phyloP scores from a whole-genome alignment of 345 rosid genomes.

The Turritis glabra region DNA sequence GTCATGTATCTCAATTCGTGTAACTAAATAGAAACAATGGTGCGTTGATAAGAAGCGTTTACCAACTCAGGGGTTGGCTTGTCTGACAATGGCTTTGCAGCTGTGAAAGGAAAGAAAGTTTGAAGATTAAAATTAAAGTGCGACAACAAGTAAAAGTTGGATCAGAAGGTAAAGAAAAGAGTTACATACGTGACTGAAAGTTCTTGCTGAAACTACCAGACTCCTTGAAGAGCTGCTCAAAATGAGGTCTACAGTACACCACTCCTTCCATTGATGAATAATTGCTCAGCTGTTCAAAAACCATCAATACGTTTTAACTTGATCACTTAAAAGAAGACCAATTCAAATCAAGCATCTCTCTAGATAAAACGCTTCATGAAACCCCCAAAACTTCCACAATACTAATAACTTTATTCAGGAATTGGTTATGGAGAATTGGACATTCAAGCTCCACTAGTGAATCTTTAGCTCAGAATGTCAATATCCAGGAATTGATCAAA shows the following conservation, averaged over 20 bases:
- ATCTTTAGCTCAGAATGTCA: too few relatives aligned
- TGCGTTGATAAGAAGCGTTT: slow-evolving; percentile 32
- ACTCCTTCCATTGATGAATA: slow-evolving; percentile 99
- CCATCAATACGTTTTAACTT: slow-evolving; percentile 22
- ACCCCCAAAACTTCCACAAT: not conserved
- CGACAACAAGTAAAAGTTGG: slow-evolving; percentile 8
- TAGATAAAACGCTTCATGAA: not conserved
- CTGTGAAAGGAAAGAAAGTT: slow-evolving; percentile 53
- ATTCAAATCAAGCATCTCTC: not conserved
- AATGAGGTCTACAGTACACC: slow-evolving; percentile 93
- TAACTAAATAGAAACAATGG: slow-evolving; percentile 19
- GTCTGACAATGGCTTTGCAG: slow-evolving; percentile 85
- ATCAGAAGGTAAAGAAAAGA: not conserved
- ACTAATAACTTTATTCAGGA: not conserved
- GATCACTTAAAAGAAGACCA: not conserved
- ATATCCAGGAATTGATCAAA: too few relatives aligned
- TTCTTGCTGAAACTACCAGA: slow-evolving; percentile 89
- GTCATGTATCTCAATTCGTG: slow-evolving; percentile 3
- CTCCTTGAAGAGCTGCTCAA: slow-evolving; percentile 98
- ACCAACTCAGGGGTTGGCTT: slow-evolving; percentile 89
- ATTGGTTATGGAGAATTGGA: not conserved
- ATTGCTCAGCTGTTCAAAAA: slow-evolving; percentile 67
- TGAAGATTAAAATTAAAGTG: slow-evolving; percentile 35
- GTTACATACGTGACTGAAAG: slow-evolving; percentile 79
- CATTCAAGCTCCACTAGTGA: not conserved